Conservation (phyloP, 139 green algal genomes). For the Eudorina sp. region DNA sequence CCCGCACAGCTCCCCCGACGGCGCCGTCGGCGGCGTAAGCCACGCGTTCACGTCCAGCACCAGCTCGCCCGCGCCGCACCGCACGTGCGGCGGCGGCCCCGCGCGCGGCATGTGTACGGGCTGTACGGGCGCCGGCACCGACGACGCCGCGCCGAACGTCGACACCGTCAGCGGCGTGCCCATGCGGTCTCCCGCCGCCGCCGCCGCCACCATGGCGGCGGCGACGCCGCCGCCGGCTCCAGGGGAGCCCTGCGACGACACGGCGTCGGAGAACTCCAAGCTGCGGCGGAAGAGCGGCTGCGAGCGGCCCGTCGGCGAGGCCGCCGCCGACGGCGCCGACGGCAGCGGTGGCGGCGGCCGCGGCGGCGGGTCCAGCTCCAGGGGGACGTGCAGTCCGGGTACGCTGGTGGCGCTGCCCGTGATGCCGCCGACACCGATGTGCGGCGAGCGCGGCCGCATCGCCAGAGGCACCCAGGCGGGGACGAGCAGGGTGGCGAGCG, state of each 20-base stretch:
- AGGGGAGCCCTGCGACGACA: neutral
- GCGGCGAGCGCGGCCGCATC: neutral
- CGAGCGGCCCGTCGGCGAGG: neutral
- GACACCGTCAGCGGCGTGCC: slow-evolving; percentile 1
- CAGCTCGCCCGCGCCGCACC: slow-evolving; percentile 29
- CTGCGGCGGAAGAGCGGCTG: neutral
- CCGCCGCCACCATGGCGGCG: neutral
- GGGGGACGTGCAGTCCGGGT: slow-evolving; percentile 15
- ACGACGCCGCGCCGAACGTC: neutral
- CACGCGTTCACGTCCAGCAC: neutral
- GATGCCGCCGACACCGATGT: slow-evolving; percentile 39
- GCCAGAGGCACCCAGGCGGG: slow-evolving; percentile 14
- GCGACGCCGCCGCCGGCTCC: neutral
- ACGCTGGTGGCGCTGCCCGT: slow-evolving; percentile 21
- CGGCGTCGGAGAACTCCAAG: neutral
- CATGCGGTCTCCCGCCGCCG: neutral
- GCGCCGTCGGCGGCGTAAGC: slow-evolving; percentile 24
- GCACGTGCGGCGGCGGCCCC: neutral
- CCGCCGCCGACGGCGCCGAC: neutral
- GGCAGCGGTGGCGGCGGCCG: neutral
- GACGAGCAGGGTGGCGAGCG: neutral
- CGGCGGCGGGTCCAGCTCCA: slow-evolving; percentile 22
- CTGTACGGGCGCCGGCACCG: neutral
- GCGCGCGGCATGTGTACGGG: neutral
- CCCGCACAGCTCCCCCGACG: slow-evolving; percentile 6